Base-by-base conservation (phyloP, 2,329 filamentous ascomycete species). In the Cercospora janseana region DNA sequence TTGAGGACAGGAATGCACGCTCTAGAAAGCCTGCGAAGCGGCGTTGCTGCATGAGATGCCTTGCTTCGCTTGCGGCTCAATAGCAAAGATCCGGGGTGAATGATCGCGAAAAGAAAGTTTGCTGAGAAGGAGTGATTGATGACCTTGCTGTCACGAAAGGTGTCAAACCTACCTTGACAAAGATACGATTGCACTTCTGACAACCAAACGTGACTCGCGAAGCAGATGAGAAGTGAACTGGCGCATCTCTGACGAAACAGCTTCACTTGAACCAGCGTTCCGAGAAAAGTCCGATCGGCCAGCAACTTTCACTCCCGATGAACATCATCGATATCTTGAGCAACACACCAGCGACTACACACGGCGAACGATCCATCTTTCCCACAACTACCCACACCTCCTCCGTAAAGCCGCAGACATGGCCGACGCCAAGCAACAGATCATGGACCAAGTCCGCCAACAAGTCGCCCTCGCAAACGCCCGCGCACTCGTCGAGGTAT, bases 391-490 rank as follows among this genome's bases (percentile, higher is more conserved):
- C 15, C 1, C 41, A 27, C 24, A 8, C 18, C 24, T 9, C 13
- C 23, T 28, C 12, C 13, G n/a, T 21, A 23, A 15, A 23, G 12
- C 44, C 45, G 4, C 51, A 40, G 63, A 26, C 42, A 69, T 68
- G 60, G 61, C 63, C 59, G 71, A 75, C 64, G 65, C 71, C 43
- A 76, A 76, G 59, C 70, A 69, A 55, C 64, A 69, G 45, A 65
- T 78, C 51, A 77, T 77, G 72, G 72, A 75, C 60, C 74, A 78
- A 65, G 68, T 79, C 55, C 73, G 74, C 56, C 75, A 78, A 68
- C 74, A 77, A 66, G 70, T 73, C 48, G 76, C 75, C 43, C 70
- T 79, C 58, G 66, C 70, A 52, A 79, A 79, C 60, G 76, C 75
- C 47, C 70, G 74, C 56, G 68, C 70, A 62, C 68, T 79, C 8